Evolutionary conservation across 805 yeast genomes (phyloP), one percentile per base, ranked within the genome.

Genomic region (Hyphopichia homilentoma): DNA sequence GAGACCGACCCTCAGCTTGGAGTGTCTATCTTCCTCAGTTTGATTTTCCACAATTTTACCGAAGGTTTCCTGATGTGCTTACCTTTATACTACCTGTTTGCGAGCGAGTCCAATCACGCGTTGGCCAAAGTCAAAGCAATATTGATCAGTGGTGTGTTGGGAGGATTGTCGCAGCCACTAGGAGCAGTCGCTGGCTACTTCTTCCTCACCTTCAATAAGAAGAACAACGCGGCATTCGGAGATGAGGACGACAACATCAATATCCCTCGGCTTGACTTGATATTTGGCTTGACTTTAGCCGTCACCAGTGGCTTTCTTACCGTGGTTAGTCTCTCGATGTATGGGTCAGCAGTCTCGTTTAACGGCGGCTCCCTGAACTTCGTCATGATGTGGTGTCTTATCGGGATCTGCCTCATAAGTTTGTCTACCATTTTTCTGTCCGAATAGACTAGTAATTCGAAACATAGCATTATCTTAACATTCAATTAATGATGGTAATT

Each of bases 41-140:
- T 90, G 50, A 77, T 88, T 8, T 75, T 93, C 18, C 98, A 90
- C 61, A 93, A 93, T 56, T 81, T 87, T 44, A 81, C 89, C 15
- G 98, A 90, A 55, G 98, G 97, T 0, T 88, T 93, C 53, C 78
- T 93, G 11, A 89, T 90, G 84, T 86, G 95, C 9, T 66, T 89
- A 28, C 97, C 97, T 0, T 65, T 90, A 20, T 93, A 82, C 52
- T 74, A 89, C 32, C 86, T 94, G 6, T 66, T 90, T 40, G 37
- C 52, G 1, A 47, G 52, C 4, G 36, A 47, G 3, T 65, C 75
- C 26, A 70, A 77, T 1, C 65, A 85, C 27, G 46, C 59, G 17
- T 47, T 44, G 40, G 61, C 70, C 12, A 66, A 66, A 43, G 33
- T 61, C 17, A 70, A 75, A 42, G 95, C 97, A 0, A 61, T 87